These are phyloP conservation scores for Brassica nigra DNA, from an alignment of 345 rosid species.

Conservation along the genomic window DNA sequence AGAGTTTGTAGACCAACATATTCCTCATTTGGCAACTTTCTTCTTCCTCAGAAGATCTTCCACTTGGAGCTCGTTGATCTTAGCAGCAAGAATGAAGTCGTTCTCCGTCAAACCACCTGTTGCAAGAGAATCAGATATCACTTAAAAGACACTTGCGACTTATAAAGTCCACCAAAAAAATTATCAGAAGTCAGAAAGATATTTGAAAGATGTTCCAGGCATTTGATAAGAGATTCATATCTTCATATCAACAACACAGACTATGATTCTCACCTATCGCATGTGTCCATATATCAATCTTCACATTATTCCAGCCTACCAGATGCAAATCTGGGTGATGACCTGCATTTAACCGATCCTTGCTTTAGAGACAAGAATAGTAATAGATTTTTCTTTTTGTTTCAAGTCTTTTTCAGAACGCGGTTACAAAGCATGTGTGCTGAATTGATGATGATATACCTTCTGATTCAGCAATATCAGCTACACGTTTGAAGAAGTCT, in stretches of 20 bases:
- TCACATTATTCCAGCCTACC: conserved; percentile 92
- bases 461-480: conserved; percentile 85
- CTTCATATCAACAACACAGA: conserved; percentile 4
- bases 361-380: conserved; percentile 5
- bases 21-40: conserved; percentile 31
- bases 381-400: neutral
- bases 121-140: conserved; percentile 20
- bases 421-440: neutral
- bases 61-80: conserved; percentile 66
- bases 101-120: conserved; percentile 85
- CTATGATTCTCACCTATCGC: conserved; percentile 67
- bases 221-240: conserved; percentile 15
- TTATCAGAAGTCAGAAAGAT: neutral
- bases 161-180: neutral
- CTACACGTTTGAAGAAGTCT: conserved; percentile 75
- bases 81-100: conserved; percentile 91
- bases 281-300: conserved; percentile 93
- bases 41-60: conserved; percentile 65
- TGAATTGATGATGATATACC: conserved; percentile 40
- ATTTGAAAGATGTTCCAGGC: conserved; percentile 1
- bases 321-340: conserved; percentile 99
- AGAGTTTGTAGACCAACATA: neutral
- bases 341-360: conserved; percentile 51
- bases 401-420: neutral
- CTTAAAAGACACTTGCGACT: neutral